Percentiles rank a stretch among this genome's conserved stretches.
phyloP scores from a whole-genome alignment of 306 rosid species.

The Abrus precatorius region DNA sequence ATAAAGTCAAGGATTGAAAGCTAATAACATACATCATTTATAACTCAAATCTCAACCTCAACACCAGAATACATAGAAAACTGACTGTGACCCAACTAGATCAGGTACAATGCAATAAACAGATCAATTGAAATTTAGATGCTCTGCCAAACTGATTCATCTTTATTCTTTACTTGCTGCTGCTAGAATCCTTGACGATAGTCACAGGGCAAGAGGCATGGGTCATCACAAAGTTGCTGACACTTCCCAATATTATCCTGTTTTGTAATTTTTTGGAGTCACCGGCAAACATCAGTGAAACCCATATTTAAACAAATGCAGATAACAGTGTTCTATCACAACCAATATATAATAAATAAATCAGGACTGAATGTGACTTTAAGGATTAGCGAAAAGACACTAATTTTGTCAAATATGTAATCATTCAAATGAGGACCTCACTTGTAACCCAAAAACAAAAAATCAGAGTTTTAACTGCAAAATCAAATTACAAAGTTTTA shows the following conservation, averaged over 20 bases:
- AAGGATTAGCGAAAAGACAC: not conserved
- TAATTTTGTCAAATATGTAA: not conserved
- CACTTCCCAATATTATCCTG: constrained; percentile 96
- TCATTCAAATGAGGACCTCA: not conserved
- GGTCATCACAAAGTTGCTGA: constrained; percentile 82
- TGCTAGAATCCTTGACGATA: constrained; percentile 74
- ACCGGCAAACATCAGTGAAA: constrained; percentile 30
- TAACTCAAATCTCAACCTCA: not conserved
- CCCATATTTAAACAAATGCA: constrained; percentile 22
- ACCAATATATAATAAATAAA: not conserved
- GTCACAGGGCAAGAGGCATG: constrained; percentile 92
- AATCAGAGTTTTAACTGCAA: not conserved
- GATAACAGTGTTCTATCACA: not conserved
- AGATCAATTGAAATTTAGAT: constrained; percentile 14
- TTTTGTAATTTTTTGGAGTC: constrained; percentile 31
- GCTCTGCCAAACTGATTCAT: constrained; percentile 19
- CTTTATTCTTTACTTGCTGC: constrained; percentile 43
- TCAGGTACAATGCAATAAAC: constrained; percentile 13
- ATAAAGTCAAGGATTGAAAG: constrained; percentile 6
- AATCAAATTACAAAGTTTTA: not conserved
- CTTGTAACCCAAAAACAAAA: not conserved
- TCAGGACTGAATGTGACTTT: not conserved
- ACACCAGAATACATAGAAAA: not conserved
- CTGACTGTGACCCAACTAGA: constrained; percentile 8
- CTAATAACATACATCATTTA: not conserved